Evolutionary conservation across 768 basidiomycete genomes (phyloP), one percentile per base, ranked within the genome.

Genomic region (Cystobasidiopsis lactophilus): DNA sequence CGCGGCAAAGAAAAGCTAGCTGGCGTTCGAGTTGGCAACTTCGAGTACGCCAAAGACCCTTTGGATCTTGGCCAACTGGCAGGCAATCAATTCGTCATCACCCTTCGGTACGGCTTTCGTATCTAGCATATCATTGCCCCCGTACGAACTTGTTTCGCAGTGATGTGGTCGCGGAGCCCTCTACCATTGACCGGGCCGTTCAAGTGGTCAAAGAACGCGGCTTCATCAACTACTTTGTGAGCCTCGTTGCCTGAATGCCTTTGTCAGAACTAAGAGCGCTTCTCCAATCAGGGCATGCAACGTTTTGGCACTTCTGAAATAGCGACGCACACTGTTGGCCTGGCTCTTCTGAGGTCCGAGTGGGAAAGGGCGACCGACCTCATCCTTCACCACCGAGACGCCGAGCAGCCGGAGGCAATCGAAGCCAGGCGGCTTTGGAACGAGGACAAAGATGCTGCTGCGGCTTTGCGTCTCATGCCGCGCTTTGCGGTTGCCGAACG

Each of bases 231-330:
- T 98, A 95, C 64, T 98, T 93, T 64, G 89, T 47, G 16, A 7
- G 18, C 24, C 31, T 1, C 19, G 1, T 23, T 7, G 41, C 9
- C 7, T 5, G 41, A 9, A 5, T 27, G 19, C 43, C 37, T 3
- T 19, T 29, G 3, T 50, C 14, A 21, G 13, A 35, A 21, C 52
- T 35, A 52, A 18, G 48, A n/a, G n/a, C n/a, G n/a, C n/a, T n/a
- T n/a, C n/a, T n/a, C 16, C 9, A 35, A 7, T 7, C 33, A 60
- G 30, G 88, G 91, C 41, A 96, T 98, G 91, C 93, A 98, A 63
- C 80, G 93, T 11, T 98, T 98, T 68, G 93, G 93, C 45, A 96
- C 89, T 2, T 86, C 93, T 16, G 79, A 85, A 30, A 79, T 96
- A 37, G 88, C 91, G 3, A 96, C 93, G 0, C 93, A 98, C 63